Evolutionary conservation across 192 early-diverging fungal genomes (phyloP).

Genomic region (Martensiomyces pterosporus): DNA sequence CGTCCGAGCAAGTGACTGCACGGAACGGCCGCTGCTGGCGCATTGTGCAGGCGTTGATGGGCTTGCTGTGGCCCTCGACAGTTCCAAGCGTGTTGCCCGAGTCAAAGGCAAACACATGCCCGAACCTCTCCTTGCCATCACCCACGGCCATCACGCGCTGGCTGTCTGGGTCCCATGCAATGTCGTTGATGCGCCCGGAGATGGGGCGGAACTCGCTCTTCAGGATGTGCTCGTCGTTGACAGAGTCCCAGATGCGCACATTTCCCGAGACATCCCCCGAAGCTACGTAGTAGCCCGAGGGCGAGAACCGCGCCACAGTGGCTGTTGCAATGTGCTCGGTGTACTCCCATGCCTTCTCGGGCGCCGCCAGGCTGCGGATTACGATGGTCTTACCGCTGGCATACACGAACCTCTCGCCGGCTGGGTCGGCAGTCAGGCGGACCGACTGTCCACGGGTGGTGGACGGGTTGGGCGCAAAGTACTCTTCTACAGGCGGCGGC

Average conservation of each 20-base stretch:
- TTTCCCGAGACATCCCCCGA: conserved; percentile 89
- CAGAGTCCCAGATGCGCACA: conserved; percentile 91
- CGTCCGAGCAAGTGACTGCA: conserved; percentile 89
- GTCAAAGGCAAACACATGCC: conserved; percentile 88
- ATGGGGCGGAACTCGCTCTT: conserved; percentile 79
- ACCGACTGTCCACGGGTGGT: conserved; percentile 79
- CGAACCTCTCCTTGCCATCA: conserved; percentile 86
- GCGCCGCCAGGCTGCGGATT: conserved; percentile 66
- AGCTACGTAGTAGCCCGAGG: conserved; percentile 93
- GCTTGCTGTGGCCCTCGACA: conserved; percentile 85
- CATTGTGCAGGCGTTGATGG: conserved; percentile 82
- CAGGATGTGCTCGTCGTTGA: conserved; percentile 72
- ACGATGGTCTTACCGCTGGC: conserved; percentile 86
- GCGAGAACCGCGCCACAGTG: conserved; percentile 85
- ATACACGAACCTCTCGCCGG: conserved; percentile 81
- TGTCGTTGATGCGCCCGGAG: conserved; percentile 76
- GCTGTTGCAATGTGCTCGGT: conserved; percentile 70
- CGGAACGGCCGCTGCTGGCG: conserved; percentile 88
- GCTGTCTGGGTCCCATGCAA: conserved; percentile 94
- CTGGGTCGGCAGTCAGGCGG: conserved; percentile 77
- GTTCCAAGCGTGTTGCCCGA: conserved; percentile 84
- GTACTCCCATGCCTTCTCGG: conserved; percentile 61
- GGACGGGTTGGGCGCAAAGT: conserved; percentile 67
- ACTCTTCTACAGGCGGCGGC: conserved; percentile 44
- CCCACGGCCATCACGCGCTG: conserved; percentile 96